Evolutionary conservation across 768 basidiomycete genomes (phyloP).

Genomic region (Boletus vinaceobasis): DNA sequence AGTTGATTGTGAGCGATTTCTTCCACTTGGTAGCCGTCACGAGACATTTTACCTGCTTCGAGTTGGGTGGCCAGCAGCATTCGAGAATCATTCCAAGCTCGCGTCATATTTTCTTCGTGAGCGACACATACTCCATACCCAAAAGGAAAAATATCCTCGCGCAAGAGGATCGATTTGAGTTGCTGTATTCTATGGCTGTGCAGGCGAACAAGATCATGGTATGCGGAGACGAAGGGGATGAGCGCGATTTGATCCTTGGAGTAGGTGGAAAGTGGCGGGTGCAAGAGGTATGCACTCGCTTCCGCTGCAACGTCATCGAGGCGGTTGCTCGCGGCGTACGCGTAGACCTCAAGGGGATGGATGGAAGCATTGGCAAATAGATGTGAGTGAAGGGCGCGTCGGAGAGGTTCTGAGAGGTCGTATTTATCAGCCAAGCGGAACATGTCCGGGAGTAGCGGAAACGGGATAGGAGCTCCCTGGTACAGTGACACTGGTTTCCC

Average conservation of each 20-base stretch:
- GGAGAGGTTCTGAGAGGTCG: conserved; percentile 44
- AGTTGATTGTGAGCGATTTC: conserved; percentile 6
- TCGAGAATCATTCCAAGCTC: conserved; percentile 52
- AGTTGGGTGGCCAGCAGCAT: conserved; percentile 43
- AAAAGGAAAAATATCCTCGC: conserved; percentile 68
- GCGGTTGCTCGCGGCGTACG: conserved; percentile 44
- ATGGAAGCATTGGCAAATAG: conserved; percentile 49
- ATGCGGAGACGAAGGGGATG: conserved; percentile 57
- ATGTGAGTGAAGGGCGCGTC: conserved; percentile 46
- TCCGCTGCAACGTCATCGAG: conserved; percentile 49
- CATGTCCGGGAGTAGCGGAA: conserved; percentile 58
- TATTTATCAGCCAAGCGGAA: conserved; percentile 67
- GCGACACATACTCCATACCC: conserved; percentile 62
- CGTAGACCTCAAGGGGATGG: conserved; percentile 60
- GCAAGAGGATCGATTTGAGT: conserved; percentile 48
- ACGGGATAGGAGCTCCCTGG: conserved; percentile 51
- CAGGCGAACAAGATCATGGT: conserved; percentile 59
- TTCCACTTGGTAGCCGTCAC: background rate
- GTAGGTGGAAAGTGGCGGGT: conserved; percentile 55
- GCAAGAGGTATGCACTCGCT: conserved; percentile 55
- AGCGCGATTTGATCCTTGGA: conserved; percentile 44
- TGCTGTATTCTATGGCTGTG: conserved; percentile 55
- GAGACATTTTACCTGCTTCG: conserved; percentile 45
- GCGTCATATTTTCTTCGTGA: conserved; percentile 44
- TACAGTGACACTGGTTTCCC: conserved; percentile 32